phyloP scores from a whole-genome alignment of 1,139 yeast species.

The Yarrowia galli region DNA sequence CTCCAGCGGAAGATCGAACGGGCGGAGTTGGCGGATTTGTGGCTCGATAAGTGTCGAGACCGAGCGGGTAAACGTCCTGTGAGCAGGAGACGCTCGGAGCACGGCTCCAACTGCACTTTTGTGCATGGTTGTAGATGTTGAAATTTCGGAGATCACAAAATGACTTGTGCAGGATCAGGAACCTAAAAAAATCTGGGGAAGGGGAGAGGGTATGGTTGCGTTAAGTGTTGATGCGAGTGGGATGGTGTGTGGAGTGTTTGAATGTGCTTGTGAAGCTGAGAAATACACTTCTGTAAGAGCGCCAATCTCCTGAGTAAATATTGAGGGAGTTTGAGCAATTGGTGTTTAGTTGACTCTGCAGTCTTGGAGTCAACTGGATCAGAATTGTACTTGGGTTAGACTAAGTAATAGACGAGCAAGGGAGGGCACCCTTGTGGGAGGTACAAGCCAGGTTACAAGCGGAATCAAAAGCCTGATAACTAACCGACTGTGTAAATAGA shows the following conservation, averaged over 20 bases:
- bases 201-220: not conserved
- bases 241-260: not conserved
- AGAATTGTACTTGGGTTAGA: not conserved
- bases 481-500: too few relatives aligned
- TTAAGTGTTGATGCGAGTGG: not conserved
- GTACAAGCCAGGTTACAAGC: not conserved
- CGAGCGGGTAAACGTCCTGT: not conserved
- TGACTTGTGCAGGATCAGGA: not conserved
- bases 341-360: not conserved
- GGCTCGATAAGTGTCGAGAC: not conserved
- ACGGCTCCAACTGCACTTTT: constrained; percentile 1
- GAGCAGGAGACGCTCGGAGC: not conserved
- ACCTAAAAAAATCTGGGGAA: constrained; percentile 1
- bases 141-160: not conserved
- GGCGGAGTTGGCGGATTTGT: constrained; percentile 14
- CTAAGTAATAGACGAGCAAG: too few relatives aligned
- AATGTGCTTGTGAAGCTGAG: too few relatives aligned
- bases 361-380: not conserved
- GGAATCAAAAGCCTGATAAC: not conserved
- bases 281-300: too few relatives aligned
- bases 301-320: not conserved
- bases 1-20: constrained; percentile 23
- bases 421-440: not conserved
- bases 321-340: not conserved
- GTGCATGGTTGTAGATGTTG: constrained; percentile 3